Evolutionary conservation across 495 filamentous ascomycete species (phyloP).

Genomic region (Podospora appendiculata): DNA sequence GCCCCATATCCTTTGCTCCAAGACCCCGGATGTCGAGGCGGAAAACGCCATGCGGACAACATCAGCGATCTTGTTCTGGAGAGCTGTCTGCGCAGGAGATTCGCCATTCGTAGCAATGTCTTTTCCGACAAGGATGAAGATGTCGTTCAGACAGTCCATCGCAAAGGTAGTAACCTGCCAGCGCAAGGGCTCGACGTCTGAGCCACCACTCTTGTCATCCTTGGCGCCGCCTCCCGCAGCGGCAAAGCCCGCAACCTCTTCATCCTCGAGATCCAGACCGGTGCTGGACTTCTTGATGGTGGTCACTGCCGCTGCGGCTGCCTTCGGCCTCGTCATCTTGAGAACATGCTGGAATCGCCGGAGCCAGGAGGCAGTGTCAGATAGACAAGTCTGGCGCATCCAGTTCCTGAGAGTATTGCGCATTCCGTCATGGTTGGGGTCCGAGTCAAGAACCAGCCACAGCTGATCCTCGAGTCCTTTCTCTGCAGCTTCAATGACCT

Average conservation of each 20-base stretch:
- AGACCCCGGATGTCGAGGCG: constrained; percentile 86
- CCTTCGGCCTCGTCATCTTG: constrained; percentile 70
- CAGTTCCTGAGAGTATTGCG: constrained; percentile 81
- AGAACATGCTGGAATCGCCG: constrained; percentile 80
- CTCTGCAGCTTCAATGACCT: constrained; percentile 65
- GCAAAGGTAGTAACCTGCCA: constrained; percentile 97
- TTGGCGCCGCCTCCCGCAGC: constrained; percentile 60
- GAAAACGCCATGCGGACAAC: constrained; percentile 98
- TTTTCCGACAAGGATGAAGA: constrained; percentile 67
- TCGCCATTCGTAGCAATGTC: constrained; percentile 63
- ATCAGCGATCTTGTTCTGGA: constrained; percentile 82
- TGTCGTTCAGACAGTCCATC: constrained; percentile 82
- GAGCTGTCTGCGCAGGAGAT: constrained; percentile 59
- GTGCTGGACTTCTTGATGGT: constrained; percentile 40
- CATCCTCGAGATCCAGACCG: constrained; percentile 76
- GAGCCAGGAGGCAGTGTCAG: constrained; percentile 74
- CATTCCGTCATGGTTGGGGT: constrained; percentile 66
- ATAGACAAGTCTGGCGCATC: constrained; percentile 77
- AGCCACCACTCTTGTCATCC: constrained; percentile 53
- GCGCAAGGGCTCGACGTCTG: constrained; percentile 78
- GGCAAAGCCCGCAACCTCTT: constrained; percentile 94
- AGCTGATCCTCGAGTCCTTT: constrained; percentile 80
- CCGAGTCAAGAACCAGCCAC: constrained; percentile 77
- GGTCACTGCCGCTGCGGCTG: constrained; percentile 41
- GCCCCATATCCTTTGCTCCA: constrained; percentile 81